Evolutionary conservation across 768 basidiomycete species (phyloP).

Genomic region (Hemileccinum impolitum): DNA sequence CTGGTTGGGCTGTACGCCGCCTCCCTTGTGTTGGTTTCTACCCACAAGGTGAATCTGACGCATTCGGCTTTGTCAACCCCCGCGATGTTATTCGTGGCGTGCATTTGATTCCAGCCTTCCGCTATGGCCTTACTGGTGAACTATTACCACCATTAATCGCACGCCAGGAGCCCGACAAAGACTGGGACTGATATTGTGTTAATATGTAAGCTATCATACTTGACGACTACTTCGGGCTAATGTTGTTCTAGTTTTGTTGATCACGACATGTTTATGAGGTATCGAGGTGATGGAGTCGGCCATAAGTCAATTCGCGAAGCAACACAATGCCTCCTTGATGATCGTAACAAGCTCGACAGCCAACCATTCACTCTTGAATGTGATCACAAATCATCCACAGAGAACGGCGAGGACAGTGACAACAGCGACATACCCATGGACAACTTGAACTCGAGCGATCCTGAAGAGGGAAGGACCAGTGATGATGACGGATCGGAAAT

Average conservation of each 20-base stretch:
- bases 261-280: neutral
- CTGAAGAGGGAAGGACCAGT: too few relatives aligned
- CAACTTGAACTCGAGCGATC: neutral
- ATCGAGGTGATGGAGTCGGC: neutral
- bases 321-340: neutral
- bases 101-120: neutral
- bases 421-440: neutral
- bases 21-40: neutral
- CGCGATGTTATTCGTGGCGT: neutral
- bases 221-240: neutral
- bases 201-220: constrained; percentile 27
- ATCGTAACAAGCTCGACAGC: neutral
- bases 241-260: neutral
- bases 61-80: neutral
- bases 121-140: neutral
- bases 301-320: neutral
- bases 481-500: neutral
- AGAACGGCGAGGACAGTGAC: too few relatives aligned
- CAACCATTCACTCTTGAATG: neutral
- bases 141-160: constrained; percentile 5
- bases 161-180: constrained; percentile 13
- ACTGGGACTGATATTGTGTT: constrained; percentile 34
- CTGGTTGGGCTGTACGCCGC: neutral
- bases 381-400: neutral
- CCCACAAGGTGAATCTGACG: neutral